A percentile compares a stretch with the other conserved stretches of the same genome.
Conservation (phyloP, 768 basidiomycete species). For the Leccinum rimulosum region DNA sequence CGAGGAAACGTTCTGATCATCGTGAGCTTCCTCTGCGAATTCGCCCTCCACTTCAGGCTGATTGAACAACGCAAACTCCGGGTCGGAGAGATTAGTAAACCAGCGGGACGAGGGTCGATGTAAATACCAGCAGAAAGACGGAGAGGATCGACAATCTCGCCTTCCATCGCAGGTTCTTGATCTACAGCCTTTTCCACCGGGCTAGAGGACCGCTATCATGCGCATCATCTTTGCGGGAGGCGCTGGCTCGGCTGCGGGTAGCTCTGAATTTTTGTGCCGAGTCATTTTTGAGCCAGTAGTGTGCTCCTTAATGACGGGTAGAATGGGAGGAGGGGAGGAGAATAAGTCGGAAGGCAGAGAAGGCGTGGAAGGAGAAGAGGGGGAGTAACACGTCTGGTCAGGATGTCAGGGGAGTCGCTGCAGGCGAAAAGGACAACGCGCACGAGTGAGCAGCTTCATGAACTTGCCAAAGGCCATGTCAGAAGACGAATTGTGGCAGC, state of each 20-base stretch:
- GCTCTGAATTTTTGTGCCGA: conserved; percentile 11
- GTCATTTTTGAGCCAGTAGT: conserved; percentile 5
- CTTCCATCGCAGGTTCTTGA: conserved; percentile 9
- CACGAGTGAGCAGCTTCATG: no score
- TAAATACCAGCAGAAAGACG: conserved; percentile 66
- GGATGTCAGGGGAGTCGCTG: no score
- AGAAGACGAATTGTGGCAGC: no score
- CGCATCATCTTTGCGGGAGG: conserved; percentile 8
- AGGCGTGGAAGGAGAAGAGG: no score
- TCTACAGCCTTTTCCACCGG: conserved; percentile 14
- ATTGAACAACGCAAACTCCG: conserved; percentile 56
- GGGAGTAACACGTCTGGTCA: no score
- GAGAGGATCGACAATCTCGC: conserved; percentile 42
- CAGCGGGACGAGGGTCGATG: conserved; percentile 73
- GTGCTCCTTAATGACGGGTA: conserved; percentile 6
- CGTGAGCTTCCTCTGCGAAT: conserved; percentile 14
- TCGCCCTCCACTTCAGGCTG: conserved; percentile 37
- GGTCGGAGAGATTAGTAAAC: conserved; percentile 51
- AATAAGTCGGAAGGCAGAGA: no score
- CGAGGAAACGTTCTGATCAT: conserved; percentile 22
- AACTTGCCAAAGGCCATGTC: no score
- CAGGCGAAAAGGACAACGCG: no score
- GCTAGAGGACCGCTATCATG: neutral
- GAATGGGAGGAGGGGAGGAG: neutral
- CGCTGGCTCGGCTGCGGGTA: conserved; percentile 9